phyloP scores from a whole-genome alignment of 2,329 filamentous ascomycete genomes.

The Mycogone perniciosa region DNA sequence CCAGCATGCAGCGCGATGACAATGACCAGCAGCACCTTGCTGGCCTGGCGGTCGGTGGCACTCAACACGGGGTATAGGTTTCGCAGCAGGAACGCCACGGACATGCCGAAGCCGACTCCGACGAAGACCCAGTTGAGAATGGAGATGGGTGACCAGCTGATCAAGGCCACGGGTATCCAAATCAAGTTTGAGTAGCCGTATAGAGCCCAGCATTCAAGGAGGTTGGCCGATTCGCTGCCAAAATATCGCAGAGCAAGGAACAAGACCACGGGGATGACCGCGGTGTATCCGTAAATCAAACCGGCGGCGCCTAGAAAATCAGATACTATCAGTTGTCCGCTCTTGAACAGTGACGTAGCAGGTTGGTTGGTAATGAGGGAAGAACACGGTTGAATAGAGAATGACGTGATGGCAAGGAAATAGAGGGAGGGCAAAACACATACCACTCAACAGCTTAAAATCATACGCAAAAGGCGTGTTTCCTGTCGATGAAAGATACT shows the following conservation, averaged over 20 bases:
- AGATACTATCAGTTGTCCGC: slow-evolving; percentile 5
- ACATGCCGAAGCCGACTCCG: slow-evolving; percentile 74
- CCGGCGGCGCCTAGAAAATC: slow-evolving; percentile 64
- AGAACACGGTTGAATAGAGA: slow-evolving; percentile 7
- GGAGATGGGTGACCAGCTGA: slow-evolving; percentile 81
- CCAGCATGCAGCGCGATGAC: slow-evolving; percentile 83
- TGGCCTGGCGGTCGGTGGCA: slow-evolving; percentile 86
- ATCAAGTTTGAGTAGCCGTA: slow-evolving; percentile 97
- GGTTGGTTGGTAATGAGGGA: too few species aligned
- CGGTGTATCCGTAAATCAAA: slow-evolving; percentile 91
- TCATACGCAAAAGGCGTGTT: slow-evolving; percentile 80
- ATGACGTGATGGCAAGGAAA: neutral
- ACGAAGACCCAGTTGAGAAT: slow-evolving; percentile 94
- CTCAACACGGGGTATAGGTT: slow-evolving; percentile 89
- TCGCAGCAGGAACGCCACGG: slow-evolving; percentile 75
- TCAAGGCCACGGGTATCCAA: slow-evolving; percentile 90
- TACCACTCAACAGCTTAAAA: slow-evolving; percentile 80
- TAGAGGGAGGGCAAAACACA: slow-evolving; percentile 18
- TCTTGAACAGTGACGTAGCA: too few species aligned
- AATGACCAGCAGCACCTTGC: slow-evolving; percentile 76
- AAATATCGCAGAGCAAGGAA: slow-evolving; percentile 93
- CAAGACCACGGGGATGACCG: slow-evolving; percentile 74
- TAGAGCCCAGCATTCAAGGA: slow-evolving; percentile 90
- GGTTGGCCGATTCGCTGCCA: slow-evolving; percentile 84
- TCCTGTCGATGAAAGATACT: slow-evolving; percentile 69